Evolutionary conservation across 352 stramenopile genomes (phyloP), one percentile per base, ranked within the genome.

Genomic region (Halophytophthora batemanensis): DNA sequence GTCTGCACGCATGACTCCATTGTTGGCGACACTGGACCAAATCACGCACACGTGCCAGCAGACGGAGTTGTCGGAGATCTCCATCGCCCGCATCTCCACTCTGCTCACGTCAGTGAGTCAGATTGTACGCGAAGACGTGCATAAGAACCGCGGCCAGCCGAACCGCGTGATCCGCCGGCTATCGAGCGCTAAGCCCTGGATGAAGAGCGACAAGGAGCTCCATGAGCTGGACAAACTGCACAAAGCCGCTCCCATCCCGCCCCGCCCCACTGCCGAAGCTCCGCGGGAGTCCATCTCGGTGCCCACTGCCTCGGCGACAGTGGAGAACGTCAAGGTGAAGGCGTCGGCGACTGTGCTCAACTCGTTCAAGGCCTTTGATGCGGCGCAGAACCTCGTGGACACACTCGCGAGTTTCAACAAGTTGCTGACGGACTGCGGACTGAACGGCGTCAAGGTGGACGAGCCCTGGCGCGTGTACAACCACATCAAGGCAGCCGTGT

Each of bases 71-170:
- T 81, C 52, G 1, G 78, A 90, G 39, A 69, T 86, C 14, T 60
- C 74, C 19, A 85, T 86, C 52, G 72, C 78, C 2, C 74, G 74
- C 13, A 77, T 90, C 46, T 76, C 74, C 23, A 86, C 77, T n/a
- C 37, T 90, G 51, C 36, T 90, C 19, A 70, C 67, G 12, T 87
- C 78, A 0, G 75, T 86, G 21, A 78, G 70, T 53, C 78, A 90
- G 50, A 83, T 90, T 37, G 70, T 87, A 15, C 66, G 64, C 13
- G 74, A 89, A 23, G 78, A 89, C 35, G 22, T 89, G 42, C 68
- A 75, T 25, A 81, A 74, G 59, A 68, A 68, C 25, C 59, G 56
- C 50, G 66, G 45, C 48, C 64, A 50, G 31, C 59, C 71, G 0
- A 67, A 76, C 29, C 56, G 49, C 8, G 63, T 80, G n/a, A 53